Percentiles rank a stretch among this genome's conserved stretches.
phyloP scores from a whole-genome alignment of 2,329 filamentous ascomycete species.

The Arachnomyces sp. region DNA sequence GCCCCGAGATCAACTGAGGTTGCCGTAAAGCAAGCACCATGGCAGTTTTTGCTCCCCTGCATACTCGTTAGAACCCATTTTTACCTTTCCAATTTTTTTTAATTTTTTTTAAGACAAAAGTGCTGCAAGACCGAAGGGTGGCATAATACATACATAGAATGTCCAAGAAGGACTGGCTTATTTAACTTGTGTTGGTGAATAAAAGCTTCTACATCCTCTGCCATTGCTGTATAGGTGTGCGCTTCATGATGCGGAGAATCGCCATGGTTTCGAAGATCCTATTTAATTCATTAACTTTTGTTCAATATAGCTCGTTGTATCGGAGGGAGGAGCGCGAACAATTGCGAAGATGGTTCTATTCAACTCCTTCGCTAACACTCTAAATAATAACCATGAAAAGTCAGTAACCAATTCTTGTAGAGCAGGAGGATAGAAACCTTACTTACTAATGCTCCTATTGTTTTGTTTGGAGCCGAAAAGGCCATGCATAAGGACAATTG shows the following conservation, averaged over 20 bases:
- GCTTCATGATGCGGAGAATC: slow-evolving; percentile 66
- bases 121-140: neutral
- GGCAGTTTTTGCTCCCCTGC: slow-evolving; percentile 75
- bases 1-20: slow-evolving; percentile 56
- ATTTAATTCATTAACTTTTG: slow-evolving; percentile 2
- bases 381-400: slow-evolving; percentile 28
- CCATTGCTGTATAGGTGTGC: slow-evolving; percentile 73
- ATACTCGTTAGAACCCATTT: neutral
- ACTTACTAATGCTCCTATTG: slow-evolving; percentile 89
- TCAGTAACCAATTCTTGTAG: neutral
- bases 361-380: slow-evolving; percentile 68
- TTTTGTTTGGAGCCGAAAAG: slow-evolving; percentile 88
- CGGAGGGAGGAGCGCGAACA: slow-evolving; percentile 40
- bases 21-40: slow-evolving; percentile 70
- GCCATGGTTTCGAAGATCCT: slow-evolving; percentile 89
- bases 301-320: neutral
- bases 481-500: slow-evolving; percentile 82
- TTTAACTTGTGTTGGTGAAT: slow-evolving; percentile 57
- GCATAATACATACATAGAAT: slow-evolving; percentile 63
- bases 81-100: too few species aligned
- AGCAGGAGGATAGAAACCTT: slow-evolving; percentile 26
- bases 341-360: slow-evolving; percentile 69
- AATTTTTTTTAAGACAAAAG: too few species aligned
- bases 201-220: slow-evolving; percentile 72
- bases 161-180: slow-evolving; percentile 68